Conservation (phyloP, 1,284 basidiomycete genomes). For the Ustilago bromivora region DNA sequence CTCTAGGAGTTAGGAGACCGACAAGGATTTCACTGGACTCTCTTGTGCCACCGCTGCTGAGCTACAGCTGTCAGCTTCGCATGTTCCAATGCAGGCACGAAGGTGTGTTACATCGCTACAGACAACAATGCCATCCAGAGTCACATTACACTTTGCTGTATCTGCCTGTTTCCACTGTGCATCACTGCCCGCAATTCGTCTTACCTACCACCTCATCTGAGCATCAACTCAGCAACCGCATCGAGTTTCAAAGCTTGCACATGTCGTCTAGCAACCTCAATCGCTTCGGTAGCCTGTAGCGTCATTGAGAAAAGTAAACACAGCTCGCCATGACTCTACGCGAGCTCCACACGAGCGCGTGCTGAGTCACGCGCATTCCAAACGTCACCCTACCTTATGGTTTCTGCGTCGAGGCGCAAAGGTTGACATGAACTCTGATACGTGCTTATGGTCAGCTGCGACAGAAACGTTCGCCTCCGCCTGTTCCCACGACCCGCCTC, state of each 20-base stretch:
- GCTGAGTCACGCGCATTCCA: slow-evolving; percentile 23
- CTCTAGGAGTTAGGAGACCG: neutral
- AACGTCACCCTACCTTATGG: neutral
- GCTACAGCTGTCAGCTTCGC: no score
- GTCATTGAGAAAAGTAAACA: neutral
- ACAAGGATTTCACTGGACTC: no score
- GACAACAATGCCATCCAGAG: no score
- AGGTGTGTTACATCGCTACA: no score
- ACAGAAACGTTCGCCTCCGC: neutral
- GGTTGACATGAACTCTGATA: neutral
- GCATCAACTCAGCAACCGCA: no score
- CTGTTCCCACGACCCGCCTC: neutral
- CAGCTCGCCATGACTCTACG: slow-evolving; percentile 1
- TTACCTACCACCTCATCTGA: no score
- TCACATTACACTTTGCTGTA: no score
- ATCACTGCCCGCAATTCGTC: no score
- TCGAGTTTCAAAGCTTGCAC: no score
- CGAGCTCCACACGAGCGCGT: slow-evolving; percentile 14
- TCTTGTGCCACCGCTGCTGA: no score
- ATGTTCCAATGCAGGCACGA: no score
- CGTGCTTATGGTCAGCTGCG: slow-evolving; percentile 20
- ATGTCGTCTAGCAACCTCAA: neutral
- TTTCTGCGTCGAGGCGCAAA: neutral
- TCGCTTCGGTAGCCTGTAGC: neutral
- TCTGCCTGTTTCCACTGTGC: no score